Conservation (phyloP, 441 rosid genomes). For the Euphorbia schlechtendalii region DNA sequence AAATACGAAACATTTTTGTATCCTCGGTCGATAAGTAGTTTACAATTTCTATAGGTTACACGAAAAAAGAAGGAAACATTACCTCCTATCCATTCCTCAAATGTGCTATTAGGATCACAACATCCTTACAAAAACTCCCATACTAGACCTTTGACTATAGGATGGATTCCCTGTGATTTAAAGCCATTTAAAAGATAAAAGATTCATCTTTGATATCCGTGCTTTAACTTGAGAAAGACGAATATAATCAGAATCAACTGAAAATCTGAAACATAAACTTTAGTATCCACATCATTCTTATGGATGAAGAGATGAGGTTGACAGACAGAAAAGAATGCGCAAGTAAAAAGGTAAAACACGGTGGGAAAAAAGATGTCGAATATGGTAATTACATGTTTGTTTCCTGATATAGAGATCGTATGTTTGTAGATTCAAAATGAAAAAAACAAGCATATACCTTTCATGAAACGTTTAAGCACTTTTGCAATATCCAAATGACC, state of each 20-base stretch:
- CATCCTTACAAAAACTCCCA: slow-evolving; percentile 97
- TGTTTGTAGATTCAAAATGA: not conserved
- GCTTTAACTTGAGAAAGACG: not conserved
- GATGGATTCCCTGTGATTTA: slow-evolving; percentile 74
- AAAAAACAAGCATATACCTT: slow-evolving; percentile 49
- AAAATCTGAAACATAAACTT: not conserved
- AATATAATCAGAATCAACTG: not conserved
- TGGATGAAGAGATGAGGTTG: not conserved
- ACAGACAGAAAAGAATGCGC: too few species aligned
- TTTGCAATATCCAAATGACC: slow-evolving; percentile 83
- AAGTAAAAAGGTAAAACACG: not conserved
- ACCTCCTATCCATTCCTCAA: slow-evolving; percentile 72
- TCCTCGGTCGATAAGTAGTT: not conserved
- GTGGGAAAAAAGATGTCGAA: not conserved
- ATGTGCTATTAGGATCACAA: slow-evolving; percentile 80
- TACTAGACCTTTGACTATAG: slow-evolving; percentile 72
- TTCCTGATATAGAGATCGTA: not conserved
- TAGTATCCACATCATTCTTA: not conserved
- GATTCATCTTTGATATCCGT: not conserved
- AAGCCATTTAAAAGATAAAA: slow-evolving; percentile 18
- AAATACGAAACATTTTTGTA: too few species aligned
- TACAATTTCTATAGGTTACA: not conserved
- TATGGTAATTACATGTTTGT: not conserved
- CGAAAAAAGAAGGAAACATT: slow-evolving; percentile 12
- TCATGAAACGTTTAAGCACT: slow-evolving; percentile 80